A percentile compares a stretch with the other conserved stretches of the same genome.
phyloP scores from a whole-genome alignment of 164 flowering plant genomes.

The Aristolochia contorta region DNA sequence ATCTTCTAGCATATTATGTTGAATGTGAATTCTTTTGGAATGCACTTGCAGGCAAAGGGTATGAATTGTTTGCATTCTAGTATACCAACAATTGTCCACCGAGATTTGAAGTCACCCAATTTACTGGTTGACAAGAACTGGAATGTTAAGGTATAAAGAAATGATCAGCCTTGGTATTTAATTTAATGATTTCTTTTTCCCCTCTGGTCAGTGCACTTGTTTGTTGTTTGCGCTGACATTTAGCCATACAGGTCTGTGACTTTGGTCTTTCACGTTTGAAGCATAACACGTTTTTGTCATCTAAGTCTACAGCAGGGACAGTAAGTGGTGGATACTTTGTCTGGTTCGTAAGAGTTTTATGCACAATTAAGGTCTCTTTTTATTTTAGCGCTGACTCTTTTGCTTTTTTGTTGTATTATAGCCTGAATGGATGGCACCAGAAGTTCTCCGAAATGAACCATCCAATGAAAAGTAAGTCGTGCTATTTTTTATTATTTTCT shows the following conservation, averaged over 20 bases:
- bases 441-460: constrained; percentile 91
- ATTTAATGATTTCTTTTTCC: background rate
- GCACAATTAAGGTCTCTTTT: background rate
- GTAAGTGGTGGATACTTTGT: constrained; percentile 33
- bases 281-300: constrained; percentile 67
- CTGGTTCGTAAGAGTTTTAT: background rate
- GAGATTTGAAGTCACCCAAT: constrained; percentile 95
- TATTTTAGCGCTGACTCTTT: background rate
- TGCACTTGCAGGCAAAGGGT: constrained; percentile 66
- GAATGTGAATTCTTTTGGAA: background rate
- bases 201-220: background rate
- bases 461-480: constrained; percentile 90
- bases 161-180: background rate
- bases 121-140: constrained; percentile 89
- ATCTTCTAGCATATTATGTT: background rate
- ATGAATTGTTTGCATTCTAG: constrained; percentile 98
- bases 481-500: background rate
- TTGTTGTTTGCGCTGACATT: background rate
- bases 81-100: constrained; percentile 89
- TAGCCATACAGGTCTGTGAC: constrained; percentile 69
- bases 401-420: constrained; percentile 20
- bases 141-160: constrained; percentile 77
- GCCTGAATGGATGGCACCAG: constrained; percentile 99
- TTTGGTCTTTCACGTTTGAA: constrained; percentile 96
- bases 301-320: constrained; percentile 99